Percentiles rank a stretch among this genome's conserved stretches.
phyloP scores from a whole-genome alignment of 2,329 filamentous ascomycete species.

The Cladosporium sp. region DNA sequence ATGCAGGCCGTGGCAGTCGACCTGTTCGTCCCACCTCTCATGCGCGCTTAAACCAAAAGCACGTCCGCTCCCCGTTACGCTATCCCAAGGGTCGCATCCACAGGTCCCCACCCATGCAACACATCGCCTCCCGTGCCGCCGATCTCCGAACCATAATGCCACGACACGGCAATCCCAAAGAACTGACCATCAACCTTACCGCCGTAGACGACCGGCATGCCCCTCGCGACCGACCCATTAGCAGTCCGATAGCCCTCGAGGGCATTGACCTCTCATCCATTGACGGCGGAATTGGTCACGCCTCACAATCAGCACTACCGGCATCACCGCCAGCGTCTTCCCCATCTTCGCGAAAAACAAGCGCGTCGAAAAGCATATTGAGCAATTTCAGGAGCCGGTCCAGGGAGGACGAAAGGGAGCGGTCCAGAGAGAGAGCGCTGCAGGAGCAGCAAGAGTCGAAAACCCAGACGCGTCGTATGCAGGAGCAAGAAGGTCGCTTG shows the following conservation, averaged over 20 bases:
- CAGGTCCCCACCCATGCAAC: slow-evolving; percentile 10
- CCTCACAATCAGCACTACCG: slow-evolving; percentile 22
- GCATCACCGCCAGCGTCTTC: slow-evolving; percentile 29
- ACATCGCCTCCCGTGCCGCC: slow-evolving; percentile 5
- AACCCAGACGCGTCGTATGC: slow-evolving; percentile 22
- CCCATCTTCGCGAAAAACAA: slow-evolving; percentile 22
- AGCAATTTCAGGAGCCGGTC: slow-evolving; percentile 25
- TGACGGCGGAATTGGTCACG: slow-evolving; percentile 28
- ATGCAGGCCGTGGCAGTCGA: slow-evolving; percentile 4
- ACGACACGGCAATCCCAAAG: slow-evolving; percentile 24
- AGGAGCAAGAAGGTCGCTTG: slow-evolving; percentile 27
- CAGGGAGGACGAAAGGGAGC: slow-evolving; percentile 5
- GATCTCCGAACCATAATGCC: slow-evolving; percentile 23
- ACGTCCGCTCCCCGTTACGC: slow-evolving; percentile 7
- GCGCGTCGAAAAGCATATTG: slow-evolving; percentile 26
- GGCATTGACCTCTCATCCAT: slow-evolving; percentile 35
- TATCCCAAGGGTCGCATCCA: slow-evolving; percentile 6
- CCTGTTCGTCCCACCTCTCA: background rate
- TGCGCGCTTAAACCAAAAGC: slow-evolving; percentile 9
- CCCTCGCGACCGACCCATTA: slow-evolving; percentile 21
- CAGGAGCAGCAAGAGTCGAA: slow-evolving; percentile 15
- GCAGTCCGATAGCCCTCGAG: slow-evolving; percentile 32
- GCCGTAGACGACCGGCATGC: slow-evolving; percentile 13
- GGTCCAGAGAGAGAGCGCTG: background rate
- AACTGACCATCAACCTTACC: slow-evolving; percentile 27